These are phyloP conservation scores for Anthracocystis walkeri DNA, from an alignment of 1,284 basidiomycete species.

Conservation along the genomic window DNA sequence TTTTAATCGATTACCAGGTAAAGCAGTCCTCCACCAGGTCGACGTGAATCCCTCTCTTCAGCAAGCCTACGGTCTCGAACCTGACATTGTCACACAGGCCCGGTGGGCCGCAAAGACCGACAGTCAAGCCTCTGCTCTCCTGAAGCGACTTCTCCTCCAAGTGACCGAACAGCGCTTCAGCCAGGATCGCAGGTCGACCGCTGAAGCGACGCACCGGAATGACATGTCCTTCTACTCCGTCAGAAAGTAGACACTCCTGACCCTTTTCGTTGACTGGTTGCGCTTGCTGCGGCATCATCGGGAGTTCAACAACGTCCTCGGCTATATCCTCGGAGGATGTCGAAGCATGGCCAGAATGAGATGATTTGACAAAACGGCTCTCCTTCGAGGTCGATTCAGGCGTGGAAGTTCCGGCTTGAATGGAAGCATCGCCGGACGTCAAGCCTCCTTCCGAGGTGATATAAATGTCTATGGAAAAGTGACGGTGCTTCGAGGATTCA, in stretches of 20 bases:
- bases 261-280: not conserved
- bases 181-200: slow-evolving; percentile 15
- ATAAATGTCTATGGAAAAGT: slow-evolving; percentile 29
- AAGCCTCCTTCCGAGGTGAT: slow-evolving; percentile 20
- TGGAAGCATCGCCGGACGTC: not conserved
- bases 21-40: slow-evolving; percentile 40
- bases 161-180: slow-evolving; percentile 20
- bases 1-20: slow-evolving; percentile 19
- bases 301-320: not conserved
- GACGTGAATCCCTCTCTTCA: slow-evolving; percentile 27
- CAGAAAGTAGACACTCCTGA: not conserved
- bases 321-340: slow-evolving; percentile 8
- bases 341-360: slow-evolving; percentile 1
- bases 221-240: slow-evolving; percentile 1
- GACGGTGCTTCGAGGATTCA: slow-evolving; percentile 4
- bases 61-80: slow-evolving; percentile 23
- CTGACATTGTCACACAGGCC: slow-evolving; percentile 41
- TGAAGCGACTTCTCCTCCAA: slow-evolving; percentile 11
- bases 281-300: slow-evolving; percentile 1
- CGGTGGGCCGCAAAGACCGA: slow-evolving; percentile 32
- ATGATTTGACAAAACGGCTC: not conserved
- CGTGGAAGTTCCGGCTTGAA: not conserved
- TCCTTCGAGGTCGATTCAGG: slow-evolving; percentile 12
- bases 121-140: slow-evolving; percentile 14
- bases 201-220: slow-evolving; percentile 5